Conservation (phyloP, 2,329 filamentous ascomycete genomes). For the Cladosporium sp. region DNA sequence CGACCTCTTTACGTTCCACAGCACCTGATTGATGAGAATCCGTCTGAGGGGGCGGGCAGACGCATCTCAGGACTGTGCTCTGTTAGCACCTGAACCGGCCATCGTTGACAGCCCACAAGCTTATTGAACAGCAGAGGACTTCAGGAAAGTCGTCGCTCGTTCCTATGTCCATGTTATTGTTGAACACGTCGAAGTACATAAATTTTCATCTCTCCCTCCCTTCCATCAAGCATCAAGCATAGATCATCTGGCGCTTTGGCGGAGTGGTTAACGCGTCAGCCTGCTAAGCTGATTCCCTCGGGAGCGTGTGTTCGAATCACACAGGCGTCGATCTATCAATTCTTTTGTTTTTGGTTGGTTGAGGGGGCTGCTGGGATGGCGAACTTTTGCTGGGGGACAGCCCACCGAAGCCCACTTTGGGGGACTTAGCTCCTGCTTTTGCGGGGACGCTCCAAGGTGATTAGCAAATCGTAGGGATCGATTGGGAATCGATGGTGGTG, state of each 20-base stretch:
- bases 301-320: conserved; percentile 47
- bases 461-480: neutral
- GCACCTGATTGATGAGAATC: neutral
- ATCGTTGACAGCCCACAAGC: neutral
- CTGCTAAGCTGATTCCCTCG: conserved; percentile 32
- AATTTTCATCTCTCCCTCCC: neutral
- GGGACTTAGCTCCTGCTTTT: neutral
- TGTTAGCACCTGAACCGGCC: neutral
- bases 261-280: conserved; percentile 14
- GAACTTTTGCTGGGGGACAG: neutral
- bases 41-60: neutral
- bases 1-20: neutral
- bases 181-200: neutral
- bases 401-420: neutral
- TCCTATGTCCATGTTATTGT: neutral
- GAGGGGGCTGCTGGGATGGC: neutral
- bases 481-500: neutral
- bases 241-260: conserved; percentile 6
- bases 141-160: neutral
- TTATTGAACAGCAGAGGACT: neutral
- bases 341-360: neutral
- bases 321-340: conserved; percentile 35
- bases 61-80: neutral
- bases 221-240: neutral
- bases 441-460: neutral